These are phyloP conservation scores for Fraxinus cuspidata DNA, from an alignment of 257 asterid species.

Conservation along the genomic window DNA sequence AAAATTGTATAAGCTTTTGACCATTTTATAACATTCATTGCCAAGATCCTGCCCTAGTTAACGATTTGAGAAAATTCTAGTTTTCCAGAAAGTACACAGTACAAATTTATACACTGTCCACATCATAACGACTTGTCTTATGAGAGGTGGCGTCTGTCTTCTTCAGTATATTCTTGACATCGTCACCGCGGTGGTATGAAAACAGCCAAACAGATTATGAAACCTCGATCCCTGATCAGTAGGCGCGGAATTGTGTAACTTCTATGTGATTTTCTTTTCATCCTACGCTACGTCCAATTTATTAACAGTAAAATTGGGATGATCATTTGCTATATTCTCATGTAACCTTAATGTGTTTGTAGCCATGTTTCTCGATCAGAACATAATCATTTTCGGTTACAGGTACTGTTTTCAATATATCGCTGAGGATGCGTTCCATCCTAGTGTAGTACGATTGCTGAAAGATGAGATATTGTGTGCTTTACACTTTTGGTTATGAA, in stretches of 20 bases:
- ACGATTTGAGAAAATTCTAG: background rate
- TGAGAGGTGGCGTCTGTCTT: background rate
- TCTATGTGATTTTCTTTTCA: background rate
- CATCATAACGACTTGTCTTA: background rate
- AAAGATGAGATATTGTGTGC: background rate
- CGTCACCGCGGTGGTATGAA: background rate
- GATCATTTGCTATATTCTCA: background rate
- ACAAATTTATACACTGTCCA: background rate
- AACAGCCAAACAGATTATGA: background rate
- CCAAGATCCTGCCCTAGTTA: background rate
- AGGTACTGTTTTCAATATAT: conserved; percentile 13
- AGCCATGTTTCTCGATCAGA: background rate
- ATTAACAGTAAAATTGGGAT: background rate
- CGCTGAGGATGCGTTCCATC: background rate
- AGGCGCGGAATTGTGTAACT: background rate
- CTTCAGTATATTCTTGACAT: background rate
- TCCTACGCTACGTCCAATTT: background rate
- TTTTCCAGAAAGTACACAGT: background rate
- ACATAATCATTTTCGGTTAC: conserved; percentile 17
- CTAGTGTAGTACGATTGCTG: background rate
- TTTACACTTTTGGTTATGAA: background rate
- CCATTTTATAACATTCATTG: background rate
- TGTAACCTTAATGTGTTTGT: background rate
- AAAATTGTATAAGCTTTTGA: background rate
- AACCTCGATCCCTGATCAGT: background rate